phyloP scores from a whole-genome alignment of 2,329 filamentous ascomycete genomes.

The Dothidotthia symphoricarpi region DNA sequence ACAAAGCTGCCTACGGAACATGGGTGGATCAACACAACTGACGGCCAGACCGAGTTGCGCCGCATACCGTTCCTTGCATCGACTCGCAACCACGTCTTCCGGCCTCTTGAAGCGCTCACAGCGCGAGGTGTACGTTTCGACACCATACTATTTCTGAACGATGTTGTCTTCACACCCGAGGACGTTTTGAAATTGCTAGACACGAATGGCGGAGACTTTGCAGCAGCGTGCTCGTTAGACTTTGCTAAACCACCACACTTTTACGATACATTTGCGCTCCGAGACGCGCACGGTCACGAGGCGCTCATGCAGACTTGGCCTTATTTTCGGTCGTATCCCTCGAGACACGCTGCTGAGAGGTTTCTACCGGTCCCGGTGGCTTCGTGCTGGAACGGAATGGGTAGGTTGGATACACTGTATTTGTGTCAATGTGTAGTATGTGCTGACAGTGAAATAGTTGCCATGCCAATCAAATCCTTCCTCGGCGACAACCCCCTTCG shows the following conservation, averaged over 20 bases:
- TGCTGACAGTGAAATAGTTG: conserved; percentile 23
- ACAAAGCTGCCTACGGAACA: conserved; percentile 13
- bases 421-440: too few relatives aligned
- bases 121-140: conserved; percentile 55
- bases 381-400: conserved; percentile 70
- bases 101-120: conserved; percentile 56
- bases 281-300: conserved; percentile 54
- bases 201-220: conserved; percentile 59
- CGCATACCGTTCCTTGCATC: conserved; percentile 68
- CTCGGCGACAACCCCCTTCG: conserved; percentile 43
- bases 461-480: conserved; percentile 28
- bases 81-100: conserved; percentile 63
- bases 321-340: conserved; percentile 54
- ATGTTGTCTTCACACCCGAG: conserved; percentile 59
- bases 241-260: conserved; percentile 55
- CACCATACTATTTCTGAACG: conserved; percentile 62
- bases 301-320: conserved; percentile 59
- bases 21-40: conserved; percentile 64
- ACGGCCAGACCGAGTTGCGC: conserved; percentile 52
- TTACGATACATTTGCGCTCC: conserved; percentile 64
- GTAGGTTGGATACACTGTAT: conserved; percentile 3
- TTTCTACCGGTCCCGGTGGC: conserved; percentile 55
- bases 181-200: conserved; percentile 57
- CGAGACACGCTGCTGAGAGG: conserved; percentile 54
- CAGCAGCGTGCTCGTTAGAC: conserved; percentile 62